Evolutionary conservation across 208 protist species (phyloP), one percentile per base, ranked within the genome.

Genomic region (Wallacemonas collosoma): DNA sequence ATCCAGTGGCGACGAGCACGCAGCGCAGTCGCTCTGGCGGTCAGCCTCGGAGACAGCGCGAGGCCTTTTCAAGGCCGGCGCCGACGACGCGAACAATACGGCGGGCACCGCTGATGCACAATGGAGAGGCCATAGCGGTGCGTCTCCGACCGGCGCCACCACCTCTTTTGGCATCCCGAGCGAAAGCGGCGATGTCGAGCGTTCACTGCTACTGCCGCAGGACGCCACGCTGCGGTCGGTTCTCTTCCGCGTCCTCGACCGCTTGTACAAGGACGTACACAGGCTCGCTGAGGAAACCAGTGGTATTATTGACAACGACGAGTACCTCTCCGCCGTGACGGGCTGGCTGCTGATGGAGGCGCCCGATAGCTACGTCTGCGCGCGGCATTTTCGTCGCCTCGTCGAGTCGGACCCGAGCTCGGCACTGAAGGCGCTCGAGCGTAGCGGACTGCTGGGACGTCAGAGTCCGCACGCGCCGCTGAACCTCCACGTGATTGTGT

Each of bases 331-430:
- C 5, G 81, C 81, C 17, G 72, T 95, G 39, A 86, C 85, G 54
- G 71, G 81, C 47, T 95, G 91, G 91, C 73, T 95, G 75, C 80
- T 95, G 73, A 76, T 78, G 11, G 85, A 95, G 75, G 82, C 81
- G 69, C 78, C 83, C 38, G 47, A 69, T 12, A 87, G 77, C 47
- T 38, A 67, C 2, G 66, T 73, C 36, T 92, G 85, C 73, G 72
- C 73, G 47, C 73, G 66, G 2, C 88, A 95, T 69, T 93, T 93
- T 53, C 75, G 79, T 54, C 80, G 77, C 14, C 77, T 95, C 17
- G 82, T 87, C 14, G 79, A 83, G 48, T 81, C 80, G 56, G 82
- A 79, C 61, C 75, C 83, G 15, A 72, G 68, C 3, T 82, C 91
- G 65, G 88, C 88, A 15, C 58, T 89, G 44, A 58, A 61, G 38